Evolutionary conservation across 176 grass and related monocot species (phyloP).

Genomic region (Bonia amplexicaulis): DNA sequence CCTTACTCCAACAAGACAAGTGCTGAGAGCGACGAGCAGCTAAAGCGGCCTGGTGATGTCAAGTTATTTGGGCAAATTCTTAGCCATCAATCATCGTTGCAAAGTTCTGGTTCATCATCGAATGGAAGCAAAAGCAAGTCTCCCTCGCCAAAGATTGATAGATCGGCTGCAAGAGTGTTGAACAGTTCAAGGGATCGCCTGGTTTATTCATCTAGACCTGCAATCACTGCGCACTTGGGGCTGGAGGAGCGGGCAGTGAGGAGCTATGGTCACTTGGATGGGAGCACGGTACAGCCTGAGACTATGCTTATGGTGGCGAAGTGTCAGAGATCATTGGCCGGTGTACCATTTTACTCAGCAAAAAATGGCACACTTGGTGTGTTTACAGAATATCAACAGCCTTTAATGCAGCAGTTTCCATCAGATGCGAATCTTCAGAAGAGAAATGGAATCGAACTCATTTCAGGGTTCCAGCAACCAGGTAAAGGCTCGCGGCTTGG

Average conservation of each 20-base stretch:
- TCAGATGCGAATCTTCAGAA: conserved; percentile 55
- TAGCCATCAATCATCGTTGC: conserved; percentile 49
- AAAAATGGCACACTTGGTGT: conserved; percentile 40
- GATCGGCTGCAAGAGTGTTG: conserved; percentile 16
- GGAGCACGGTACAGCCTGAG: conserved; percentile 44
- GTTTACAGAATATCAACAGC: conserved; percentile 46
- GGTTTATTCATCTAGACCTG: conserved; percentile 35
- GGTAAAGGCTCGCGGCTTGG: conserved; percentile 36
- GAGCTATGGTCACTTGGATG: conserved; percentile 48
- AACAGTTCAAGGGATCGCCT: conserved; percentile 28
- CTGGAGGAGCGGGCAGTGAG: conserved; percentile 38
- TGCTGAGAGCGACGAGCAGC: conserved; percentile 39
- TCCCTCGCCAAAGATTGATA: conserved; percentile 23
- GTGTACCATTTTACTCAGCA: conserved; percentile 55
- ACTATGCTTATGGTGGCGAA: conserved; percentile 42
- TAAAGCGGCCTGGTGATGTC: conserved; percentile 58
- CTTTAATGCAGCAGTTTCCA: conserved; percentile 32
- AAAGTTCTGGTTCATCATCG: conserved; percentile 45
- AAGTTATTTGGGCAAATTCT: conserved; percentile 86
- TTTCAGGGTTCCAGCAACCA: conserved; percentile 58
- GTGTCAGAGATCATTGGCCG: conserved; percentile 39
- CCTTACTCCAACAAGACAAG: conserved; percentile 31
- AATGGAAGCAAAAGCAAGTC: conserved; percentile 46
- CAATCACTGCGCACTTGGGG: conserved; percentile 14
- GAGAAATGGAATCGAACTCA: conserved; percentile 44